Percentiles rank a stretch among this genome's conserved stretches.
phyloP scores from a whole-genome alignment of 345 rosid genomes.

The Excoecaria agallocha region DNA sequence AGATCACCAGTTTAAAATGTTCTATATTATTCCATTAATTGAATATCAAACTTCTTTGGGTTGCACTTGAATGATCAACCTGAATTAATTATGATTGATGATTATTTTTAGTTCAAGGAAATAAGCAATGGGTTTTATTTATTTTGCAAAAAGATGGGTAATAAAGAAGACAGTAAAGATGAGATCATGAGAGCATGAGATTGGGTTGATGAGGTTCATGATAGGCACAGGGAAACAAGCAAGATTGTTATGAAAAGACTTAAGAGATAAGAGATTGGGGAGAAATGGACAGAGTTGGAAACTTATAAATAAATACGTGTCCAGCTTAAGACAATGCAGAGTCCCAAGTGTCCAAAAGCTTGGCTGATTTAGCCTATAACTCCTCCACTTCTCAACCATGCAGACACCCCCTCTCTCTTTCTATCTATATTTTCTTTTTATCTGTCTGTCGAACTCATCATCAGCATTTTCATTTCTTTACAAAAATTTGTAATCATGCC shows the following conservation, averaged over 20 bases:
- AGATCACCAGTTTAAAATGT: too few species aligned
- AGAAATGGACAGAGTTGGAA: neutral
- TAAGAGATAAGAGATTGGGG: slow-evolving; percentile 6
- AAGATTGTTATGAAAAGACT: neutral
- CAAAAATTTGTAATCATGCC: slow-evolving; percentile 9
- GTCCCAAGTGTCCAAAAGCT: slow-evolving; percentile 37
- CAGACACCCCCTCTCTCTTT: slow-evolving; percentile 6
- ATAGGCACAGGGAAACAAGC: neutral
- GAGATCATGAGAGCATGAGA: too few species aligned
- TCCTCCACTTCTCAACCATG: slow-evolving; percentile 37
- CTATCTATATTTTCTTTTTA: neutral
- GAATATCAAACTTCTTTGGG: too few species aligned
- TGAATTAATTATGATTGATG: too few species aligned
- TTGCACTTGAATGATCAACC: too few species aligned
- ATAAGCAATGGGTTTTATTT: too few species aligned
- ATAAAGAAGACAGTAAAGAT: too few species aligned
- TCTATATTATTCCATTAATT: too few species aligned
- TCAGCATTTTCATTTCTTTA: too few species aligned
- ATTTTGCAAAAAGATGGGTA: too few species aligned
- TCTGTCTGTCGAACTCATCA: neutral
- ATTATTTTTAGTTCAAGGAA: too few species aligned
- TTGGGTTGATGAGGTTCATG: neutral
- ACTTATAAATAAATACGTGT: slow-evolving; percentile 23
- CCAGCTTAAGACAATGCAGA: slow-evolving; percentile 16
- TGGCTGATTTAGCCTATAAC: slow-evolving; percentile 17